Conservation (phyloP, 371 early-diverging fungal genomes). For the Mucor sp. region DNA sequence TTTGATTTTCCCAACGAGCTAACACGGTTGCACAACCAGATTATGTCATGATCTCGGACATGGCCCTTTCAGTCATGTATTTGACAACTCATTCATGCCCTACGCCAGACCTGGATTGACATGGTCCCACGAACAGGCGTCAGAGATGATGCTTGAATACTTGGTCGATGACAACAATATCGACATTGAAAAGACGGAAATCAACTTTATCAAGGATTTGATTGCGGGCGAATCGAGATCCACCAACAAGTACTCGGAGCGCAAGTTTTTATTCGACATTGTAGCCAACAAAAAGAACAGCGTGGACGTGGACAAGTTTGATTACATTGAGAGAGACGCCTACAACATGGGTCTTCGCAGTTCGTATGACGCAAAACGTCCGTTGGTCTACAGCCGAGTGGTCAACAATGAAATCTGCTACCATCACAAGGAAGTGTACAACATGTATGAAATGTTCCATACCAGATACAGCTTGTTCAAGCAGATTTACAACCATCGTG, state of each 20-base stretch:
- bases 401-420: conserved; percentile 90
- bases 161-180: conserved; percentile 82
- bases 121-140: conserved; percentile 93
- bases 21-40: conserved; percentile 7
- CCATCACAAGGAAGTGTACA: conserved; percentile 79
- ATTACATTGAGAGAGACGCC: conserved; percentile 92
- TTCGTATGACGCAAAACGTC: conserved; percentile 79
- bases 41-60: conserved; percentile 91
- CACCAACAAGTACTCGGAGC: conserved; percentile 29
- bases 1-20: background rate
- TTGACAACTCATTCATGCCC: conserved; percentile 85
- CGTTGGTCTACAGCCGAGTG: conserved; percentile 83
- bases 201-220: conserved; percentile 83
- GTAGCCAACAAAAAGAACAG: conserved; percentile 94
- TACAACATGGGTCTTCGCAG: conserved; percentile 82
- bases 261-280: conserved; percentile 89
- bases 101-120: conserved; percentile 54
- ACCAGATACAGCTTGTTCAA: conserved; percentile 90
- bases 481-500: conserved; percentile 91
- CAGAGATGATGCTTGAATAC: conserved; percentile 88
- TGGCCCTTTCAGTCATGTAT: conserved; percentile 95
- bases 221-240: conserved; percentile 74
- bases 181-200: conserved; percentile 67
- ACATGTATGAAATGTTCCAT: conserved; percentile 89
- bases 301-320: conserved; percentile 97